These are phyloP conservation scores for Silene noctiflora DNA, from an alignment of 179 eudicot species.

Conservation along the genomic window DNA sequence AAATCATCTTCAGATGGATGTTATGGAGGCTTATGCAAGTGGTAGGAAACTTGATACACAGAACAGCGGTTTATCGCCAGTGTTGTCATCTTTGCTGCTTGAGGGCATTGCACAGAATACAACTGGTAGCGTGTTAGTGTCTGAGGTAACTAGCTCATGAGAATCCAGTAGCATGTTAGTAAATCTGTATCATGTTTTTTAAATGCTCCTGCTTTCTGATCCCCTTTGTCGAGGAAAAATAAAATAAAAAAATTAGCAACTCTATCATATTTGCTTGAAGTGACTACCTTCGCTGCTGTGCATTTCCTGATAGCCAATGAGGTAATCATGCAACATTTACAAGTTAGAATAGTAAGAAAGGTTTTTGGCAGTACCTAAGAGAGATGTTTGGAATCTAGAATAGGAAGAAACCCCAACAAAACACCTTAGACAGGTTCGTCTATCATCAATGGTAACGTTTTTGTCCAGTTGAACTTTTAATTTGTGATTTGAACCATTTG, in stretches of 20 bases:
- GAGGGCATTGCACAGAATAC: slow-evolving; percentile 88
- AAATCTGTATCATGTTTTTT: too few species aligned
- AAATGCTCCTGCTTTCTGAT: too few species aligned
- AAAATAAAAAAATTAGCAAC: too few species aligned
- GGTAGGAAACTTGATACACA: slow-evolving; percentile 59
- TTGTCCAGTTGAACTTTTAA: neutral
- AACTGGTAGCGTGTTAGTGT: slow-evolving; percentile 73
- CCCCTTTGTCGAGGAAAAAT: neutral
- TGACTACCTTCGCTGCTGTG: neutral
- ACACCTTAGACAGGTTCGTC: neutral
- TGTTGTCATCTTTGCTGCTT: slow-evolving; percentile 43
- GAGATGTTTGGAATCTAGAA: neutral
- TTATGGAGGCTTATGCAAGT: slow-evolving; percentile 59
- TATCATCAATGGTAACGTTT: neutral
- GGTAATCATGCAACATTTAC: neutral
- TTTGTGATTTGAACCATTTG: neutral
- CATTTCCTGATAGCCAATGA: neutral
- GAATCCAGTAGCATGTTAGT: too few species aligned
- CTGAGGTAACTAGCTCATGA: slow-evolving; percentile 52
- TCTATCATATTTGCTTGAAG: neutral
- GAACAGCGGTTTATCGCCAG: slow-evolving; percentile 39
- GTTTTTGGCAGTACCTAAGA: neutral
- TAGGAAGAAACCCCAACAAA: neutral
- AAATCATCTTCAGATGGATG: slow-evolving; percentile 63
- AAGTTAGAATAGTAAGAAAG: neutral